Percentiles rank a stretch among this genome's conserved stretches.
phyloP scores from a whole-genome alignment of 2,329 filamentous ascomycete species.

The Fusarium oxysporum region DNA sequence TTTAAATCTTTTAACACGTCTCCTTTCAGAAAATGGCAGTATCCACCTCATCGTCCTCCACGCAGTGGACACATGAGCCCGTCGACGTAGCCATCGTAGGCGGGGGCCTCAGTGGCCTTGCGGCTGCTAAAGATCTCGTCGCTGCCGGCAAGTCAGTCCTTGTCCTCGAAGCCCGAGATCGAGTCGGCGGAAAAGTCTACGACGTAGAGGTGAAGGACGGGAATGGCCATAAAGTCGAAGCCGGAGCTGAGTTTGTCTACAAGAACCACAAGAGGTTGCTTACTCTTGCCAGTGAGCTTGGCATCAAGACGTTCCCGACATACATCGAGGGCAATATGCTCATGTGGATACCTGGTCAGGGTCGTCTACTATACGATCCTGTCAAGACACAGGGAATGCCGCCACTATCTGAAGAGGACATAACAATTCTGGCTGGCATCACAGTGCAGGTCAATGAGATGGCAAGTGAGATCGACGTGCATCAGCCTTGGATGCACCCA shows the following conservation, averaged over 20 bases:
- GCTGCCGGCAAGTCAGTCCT: neutral
- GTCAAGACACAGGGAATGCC: neutral
- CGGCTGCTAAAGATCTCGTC: rapidly evolving
- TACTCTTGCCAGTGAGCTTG: rapidly evolving
- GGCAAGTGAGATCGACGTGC: neutral
- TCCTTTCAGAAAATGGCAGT: neutral
- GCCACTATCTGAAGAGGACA: neutral
- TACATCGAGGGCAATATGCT: neutral
- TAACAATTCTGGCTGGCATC: neutral
- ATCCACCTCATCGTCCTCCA: neutral
- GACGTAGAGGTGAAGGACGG: neutral
- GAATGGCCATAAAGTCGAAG: neutral
- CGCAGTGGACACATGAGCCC: neutral
- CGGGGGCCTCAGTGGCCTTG: neutral
- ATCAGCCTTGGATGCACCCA: neutral
- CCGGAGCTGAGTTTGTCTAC: neutral
- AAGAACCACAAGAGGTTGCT: neutral
- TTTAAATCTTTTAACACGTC: too few species aligned
- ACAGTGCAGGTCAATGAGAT: neutral
- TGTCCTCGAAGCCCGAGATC: neutral
- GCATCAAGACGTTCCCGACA: neutral
- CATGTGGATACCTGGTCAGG: neutral
- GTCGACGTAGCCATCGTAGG: neutral
- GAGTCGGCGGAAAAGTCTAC: neutral
- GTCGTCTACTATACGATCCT: neutral